Evolutionary conservation across 2,329 filamentous ascomycete species (phyloP).

Genomic region (Xylariaceae sp.): DNA sequence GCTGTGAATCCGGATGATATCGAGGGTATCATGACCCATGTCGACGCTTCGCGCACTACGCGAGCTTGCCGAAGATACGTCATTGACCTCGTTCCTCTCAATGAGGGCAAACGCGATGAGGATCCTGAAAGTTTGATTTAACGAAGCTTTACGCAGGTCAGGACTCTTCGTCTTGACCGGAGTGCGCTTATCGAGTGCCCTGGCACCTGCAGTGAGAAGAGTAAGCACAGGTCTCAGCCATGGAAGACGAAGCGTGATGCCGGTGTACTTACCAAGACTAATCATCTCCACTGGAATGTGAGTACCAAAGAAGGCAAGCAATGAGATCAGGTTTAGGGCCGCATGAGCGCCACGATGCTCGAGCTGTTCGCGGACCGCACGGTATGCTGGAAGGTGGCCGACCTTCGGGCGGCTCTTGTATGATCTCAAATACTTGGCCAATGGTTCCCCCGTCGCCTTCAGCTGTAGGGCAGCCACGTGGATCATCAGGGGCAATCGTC

Average conservation of each 20-base stretch:
- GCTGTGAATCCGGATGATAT: slow-evolving; percentile 45
- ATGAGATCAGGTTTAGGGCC: slow-evolving; percentile 58
- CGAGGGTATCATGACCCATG: slow-evolving; percentile 40
- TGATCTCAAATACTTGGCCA: slow-evolving; percentile 55
- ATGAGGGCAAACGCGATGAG: slow-evolving; percentile 49
- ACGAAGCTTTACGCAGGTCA: slow-evolving; percentile 30
- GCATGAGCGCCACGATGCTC: slow-evolving; percentile 42
- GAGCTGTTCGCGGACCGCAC: slow-evolving; percentile 44
- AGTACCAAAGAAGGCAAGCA: slow-evolving; percentile 61
- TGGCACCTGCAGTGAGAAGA: slow-evolving; percentile 32
- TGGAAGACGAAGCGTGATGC: neutral
- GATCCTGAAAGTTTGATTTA: slow-evolving; percentile 45
- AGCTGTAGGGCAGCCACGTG: slow-evolving; percentile 60
- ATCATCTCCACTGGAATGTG: slow-evolving; percentile 63
- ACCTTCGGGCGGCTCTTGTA: slow-evolving; percentile 52
- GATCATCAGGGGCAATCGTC: slow-evolving; percentile 61
- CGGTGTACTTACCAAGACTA: slow-evolving; percentile 45
- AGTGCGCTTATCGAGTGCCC: slow-evolving; percentile 40
- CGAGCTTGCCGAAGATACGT: slow-evolving; percentile 36
- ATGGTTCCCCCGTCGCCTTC: slow-evolving; percentile 54
- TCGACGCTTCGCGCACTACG: slow-evolving; percentile 37
- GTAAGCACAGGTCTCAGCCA: slow-evolving; percentile 1
- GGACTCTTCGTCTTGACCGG: slow-evolving; percentile 41
- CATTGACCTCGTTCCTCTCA: slow-evolving; percentile 43
- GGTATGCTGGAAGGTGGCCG: slow-evolving; percentile 43